Evolutionary conservation across 148 eudicot species (phyloP).

Genomic region (Amaranthus hypochondriacus): DNA sequence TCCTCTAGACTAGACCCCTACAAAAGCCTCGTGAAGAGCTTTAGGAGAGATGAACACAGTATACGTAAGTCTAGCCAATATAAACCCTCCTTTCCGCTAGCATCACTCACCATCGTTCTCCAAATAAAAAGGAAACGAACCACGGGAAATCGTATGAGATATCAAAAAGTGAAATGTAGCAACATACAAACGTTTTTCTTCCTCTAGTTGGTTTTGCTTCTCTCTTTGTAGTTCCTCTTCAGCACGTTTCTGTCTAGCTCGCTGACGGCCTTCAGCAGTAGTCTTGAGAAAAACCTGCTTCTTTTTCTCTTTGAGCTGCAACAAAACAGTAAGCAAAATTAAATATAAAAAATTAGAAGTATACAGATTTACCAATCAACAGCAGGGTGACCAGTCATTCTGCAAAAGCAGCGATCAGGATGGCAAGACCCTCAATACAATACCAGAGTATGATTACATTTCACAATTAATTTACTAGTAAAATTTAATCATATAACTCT

Average conservation of each 20-base stretch:
- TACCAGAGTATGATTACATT: not conserved
- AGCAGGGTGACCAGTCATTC: not conserved
- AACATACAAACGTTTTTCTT: conserved; percentile 82
- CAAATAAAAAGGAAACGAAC: too few relatives aligned
- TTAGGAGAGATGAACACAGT: too few relatives aligned
- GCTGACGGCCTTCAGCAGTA: conserved; percentile 92
- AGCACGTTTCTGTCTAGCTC: conserved; percentile 85
- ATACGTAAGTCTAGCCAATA: too few relatives aligned
- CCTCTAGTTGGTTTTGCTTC: conserved; percentile 74
- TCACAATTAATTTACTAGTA: not conserved
- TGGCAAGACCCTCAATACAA: not conserved
- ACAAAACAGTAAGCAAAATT: conserved; percentile 23
- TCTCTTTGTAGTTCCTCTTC: conserved; percentile 82
- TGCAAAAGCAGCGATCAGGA: not conserved
- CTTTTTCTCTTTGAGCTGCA: conserved; percentile 82
- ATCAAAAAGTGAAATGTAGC: conserved; percentile 6
- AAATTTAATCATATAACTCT: not conserved
- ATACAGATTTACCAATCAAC: not conserved
- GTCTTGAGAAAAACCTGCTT: conserved; percentile 84
- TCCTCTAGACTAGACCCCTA: too few relatives aligned
- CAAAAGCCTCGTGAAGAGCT: too few relatives aligned
- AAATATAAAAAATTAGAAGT: not conserved
- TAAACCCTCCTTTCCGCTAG: too few relatives aligned
- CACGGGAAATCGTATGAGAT: too few relatives aligned
- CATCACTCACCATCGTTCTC: too few relatives aligned